Base-by-base conservation (phyloP, 176 grass and related monocot genomes). In the Carex littledalei region DNA sequence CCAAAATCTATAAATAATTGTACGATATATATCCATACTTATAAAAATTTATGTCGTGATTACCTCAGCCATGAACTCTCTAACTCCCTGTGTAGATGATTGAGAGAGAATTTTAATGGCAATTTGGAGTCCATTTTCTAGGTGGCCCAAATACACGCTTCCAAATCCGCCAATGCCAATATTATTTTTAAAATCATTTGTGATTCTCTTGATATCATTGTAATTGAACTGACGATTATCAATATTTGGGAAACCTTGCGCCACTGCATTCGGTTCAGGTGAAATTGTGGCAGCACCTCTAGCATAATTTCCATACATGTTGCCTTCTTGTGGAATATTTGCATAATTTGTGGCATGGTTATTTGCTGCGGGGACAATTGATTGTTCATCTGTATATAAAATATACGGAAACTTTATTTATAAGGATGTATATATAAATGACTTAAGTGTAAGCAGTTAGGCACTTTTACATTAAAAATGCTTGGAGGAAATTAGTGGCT, bases 31-130 rank as follows among this genome's bases (percentile, higher is more conserved):
- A n/a, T n/a, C n/a, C n/a, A n/a, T n/a, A n/a, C n/a, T n/a, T n/a
- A n/a, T n/a, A n/a, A n/a, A n/a, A n/a, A n/a, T 10, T 8, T 49
- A 49, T 49, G 45, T 49, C 45, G 2, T 6, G 24, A 17, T 67
- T 75, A 91, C 89, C 92, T 94, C 92, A 8, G 85, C 82, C 41
- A 89, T 13, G 66, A 91, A 91, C 79, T 94, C 87, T 20, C 87
- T 86, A 70, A 85, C 5, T 10, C 87, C 89, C 85, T 94, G 87
- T 7, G 71, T 17, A 7, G 92, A 87, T 18, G 82, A 84, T 26
- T 91, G 17, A 16, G 91, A 86, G 6, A 63, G 68, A 5, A 82
- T 77, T 66, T 94, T 94, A 17, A 91, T 85, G 17, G 89, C 92
- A 53, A 94, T 87, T 16, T 82, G 79, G 78, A 56, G 85, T 63